Percentiles rank a stretch among this genome's conserved stretches.
Conservation (phyloP, 1,284 basidiomycete species). For the Marasmius tenuissimus region DNA sequence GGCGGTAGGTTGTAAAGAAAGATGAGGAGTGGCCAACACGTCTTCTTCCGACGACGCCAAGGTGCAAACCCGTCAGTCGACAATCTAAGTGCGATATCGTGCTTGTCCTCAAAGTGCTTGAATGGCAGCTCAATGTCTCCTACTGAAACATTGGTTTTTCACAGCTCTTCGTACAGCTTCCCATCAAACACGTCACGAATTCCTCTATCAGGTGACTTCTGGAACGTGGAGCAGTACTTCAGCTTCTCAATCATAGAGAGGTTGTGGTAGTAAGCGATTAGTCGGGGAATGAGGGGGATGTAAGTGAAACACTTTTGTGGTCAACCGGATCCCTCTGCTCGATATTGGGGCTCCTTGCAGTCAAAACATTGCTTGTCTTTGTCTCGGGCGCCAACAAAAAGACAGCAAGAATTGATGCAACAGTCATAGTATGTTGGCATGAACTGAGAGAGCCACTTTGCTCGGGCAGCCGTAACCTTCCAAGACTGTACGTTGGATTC, state of each 20-base stretch:
- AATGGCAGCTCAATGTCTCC: not conserved
- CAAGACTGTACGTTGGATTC: too few relatives aligned
- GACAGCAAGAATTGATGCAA: not conserved
- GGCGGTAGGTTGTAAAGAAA: constrained; percentile 35
- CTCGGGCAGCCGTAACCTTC: too few relatives aligned
- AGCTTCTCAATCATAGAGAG: not conserved
- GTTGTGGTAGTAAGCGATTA: not conserved
- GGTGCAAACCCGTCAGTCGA: constrained; percentile 24
- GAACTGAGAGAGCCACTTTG: too few relatives aligned
- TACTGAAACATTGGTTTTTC: not conserved
- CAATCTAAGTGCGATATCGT: constrained; percentile 22
- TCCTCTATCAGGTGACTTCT: not conserved
- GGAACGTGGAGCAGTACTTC: not conserved
- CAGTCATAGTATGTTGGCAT: not conserved
- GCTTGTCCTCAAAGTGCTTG: constrained; percentile 1
- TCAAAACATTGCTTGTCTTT: not conserved
- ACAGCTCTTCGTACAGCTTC: constrained; percentile 7
- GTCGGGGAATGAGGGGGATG: not conserved
- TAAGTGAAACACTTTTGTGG: not conserved
- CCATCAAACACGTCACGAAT: constrained; percentile 6
- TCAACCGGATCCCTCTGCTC: not conserved
- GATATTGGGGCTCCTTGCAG: not conserved
- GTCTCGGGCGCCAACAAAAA: not conserved
- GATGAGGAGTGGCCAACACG: constrained; percentile 33
- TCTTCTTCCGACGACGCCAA: constrained; percentile 22